phyloP scores from a whole-genome alignment of 2,329 filamentous ascomycete species.

The Colletotrichum australisinense region DNA sequence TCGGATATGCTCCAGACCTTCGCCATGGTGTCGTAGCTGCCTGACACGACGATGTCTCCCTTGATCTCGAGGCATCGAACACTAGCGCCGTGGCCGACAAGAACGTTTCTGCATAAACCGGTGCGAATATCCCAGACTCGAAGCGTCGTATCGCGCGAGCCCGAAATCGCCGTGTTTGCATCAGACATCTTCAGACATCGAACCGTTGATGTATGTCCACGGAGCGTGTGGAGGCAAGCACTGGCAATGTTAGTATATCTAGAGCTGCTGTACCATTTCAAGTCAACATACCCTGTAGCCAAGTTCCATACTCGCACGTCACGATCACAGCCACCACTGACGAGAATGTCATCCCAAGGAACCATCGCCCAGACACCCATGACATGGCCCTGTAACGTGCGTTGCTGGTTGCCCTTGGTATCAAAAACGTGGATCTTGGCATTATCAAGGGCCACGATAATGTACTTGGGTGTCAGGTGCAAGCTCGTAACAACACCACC shows the following conservation, averaged over 20 bases:
- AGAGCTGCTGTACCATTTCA: neutral
- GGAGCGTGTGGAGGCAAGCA: slow-evolving; percentile 81
- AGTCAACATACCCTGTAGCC: slow-evolving; percentile 79
- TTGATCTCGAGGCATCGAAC: slow-evolving; percentile 96
- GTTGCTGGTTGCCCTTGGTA: slow-evolving; percentile 86
- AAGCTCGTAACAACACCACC: slow-evolving; percentile 97
- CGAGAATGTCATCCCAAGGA: slow-evolving; percentile 93
- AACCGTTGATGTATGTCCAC: slow-evolving; percentile 96
- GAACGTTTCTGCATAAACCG: slow-evolving; percentile 88
- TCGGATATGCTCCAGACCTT: slow-evolving; percentile 98
- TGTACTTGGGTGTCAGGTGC: slow-evolving; percentile 94
- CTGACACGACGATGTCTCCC: slow-evolving; percentile 96
- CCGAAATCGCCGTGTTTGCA: slow-evolving; percentile 92
- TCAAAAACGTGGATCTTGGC: slow-evolving; percentile 99
- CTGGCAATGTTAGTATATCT: slow-evolving; percentile 54
- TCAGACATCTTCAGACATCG: slow-evolving; percentile 98
- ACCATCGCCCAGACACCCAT: slow-evolving; percentile 99
- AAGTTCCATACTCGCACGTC: slow-evolving; percentile 98
- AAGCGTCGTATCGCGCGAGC: slow-evolving; percentile 93
- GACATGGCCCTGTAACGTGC: slow-evolving; percentile 92
- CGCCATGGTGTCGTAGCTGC: slow-evolving; percentile 96
- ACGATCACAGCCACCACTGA: slow-evolving; percentile 95
- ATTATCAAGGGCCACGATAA: slow-evolving; percentile 97
- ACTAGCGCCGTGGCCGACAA: slow-evolving; percentile 95
- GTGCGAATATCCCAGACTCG: slow-evolving; percentile 94